Percentiles rank a stretch among this genome's conserved stretches.
phyloP scores from a whole-genome alignment of 2,329 filamentous ascomycete genomes.

The Metarhizium brunneum region DNA sequence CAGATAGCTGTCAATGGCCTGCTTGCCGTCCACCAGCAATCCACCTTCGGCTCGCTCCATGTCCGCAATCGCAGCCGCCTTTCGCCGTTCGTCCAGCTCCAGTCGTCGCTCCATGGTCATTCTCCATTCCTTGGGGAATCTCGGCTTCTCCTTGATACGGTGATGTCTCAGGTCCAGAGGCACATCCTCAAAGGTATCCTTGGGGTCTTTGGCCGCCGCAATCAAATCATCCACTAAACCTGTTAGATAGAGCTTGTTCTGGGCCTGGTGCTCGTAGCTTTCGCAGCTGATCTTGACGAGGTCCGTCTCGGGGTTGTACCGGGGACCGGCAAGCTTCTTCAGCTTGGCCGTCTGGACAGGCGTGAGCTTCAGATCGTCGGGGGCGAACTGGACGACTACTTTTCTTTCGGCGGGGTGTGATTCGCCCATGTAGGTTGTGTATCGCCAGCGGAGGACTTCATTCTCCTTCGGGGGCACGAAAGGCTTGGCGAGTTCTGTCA shows the following conservation, averaged over 20 bases:
- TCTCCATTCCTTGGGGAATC: conserved; percentile 77
- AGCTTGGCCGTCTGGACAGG: conserved; percentile 66
- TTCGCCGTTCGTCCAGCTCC: conserved; percentile 54
- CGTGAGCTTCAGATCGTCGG: conserved; percentile 61
- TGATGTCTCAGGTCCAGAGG: conserved; percentile 85
- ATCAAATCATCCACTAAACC: conserved; percentile 69
- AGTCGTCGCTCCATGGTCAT: conserved; percentile 60
- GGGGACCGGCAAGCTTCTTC: conserved; percentile 73
- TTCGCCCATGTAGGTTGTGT: conserved; percentile 95
- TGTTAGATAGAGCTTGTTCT: conserved; percentile 93
- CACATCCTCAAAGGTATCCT: conserved; percentile 78
- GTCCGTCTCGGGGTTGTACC: conserved; percentile 79
- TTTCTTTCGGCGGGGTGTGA: conserved; percentile 84
- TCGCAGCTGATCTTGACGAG: conserved; percentile 87
- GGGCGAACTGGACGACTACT: conserved; percentile 85
- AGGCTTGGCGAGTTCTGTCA: conserved; percentile 70
- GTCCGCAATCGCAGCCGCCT: conserved; percentile 43
- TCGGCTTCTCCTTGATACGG: conserved; percentile 55
- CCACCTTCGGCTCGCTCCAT: conserved; percentile 42
- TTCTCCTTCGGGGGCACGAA: conserved; percentile 61
- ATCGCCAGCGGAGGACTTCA: conserved; percentile 82
- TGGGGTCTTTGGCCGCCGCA: conserved; percentile 64
- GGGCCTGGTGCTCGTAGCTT: conserved; percentile 75
- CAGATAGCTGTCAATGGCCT: conserved; percentile 33
- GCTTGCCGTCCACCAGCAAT: conserved; percentile 47